Percentiles rank a stretch among this genome's conserved stretches.
These are phyloP conservation scores for Leptographium galeiforme DNA, from an alignment of 2,329 filamentous ascomycete species.

Conservation along the genomic window DNA sequence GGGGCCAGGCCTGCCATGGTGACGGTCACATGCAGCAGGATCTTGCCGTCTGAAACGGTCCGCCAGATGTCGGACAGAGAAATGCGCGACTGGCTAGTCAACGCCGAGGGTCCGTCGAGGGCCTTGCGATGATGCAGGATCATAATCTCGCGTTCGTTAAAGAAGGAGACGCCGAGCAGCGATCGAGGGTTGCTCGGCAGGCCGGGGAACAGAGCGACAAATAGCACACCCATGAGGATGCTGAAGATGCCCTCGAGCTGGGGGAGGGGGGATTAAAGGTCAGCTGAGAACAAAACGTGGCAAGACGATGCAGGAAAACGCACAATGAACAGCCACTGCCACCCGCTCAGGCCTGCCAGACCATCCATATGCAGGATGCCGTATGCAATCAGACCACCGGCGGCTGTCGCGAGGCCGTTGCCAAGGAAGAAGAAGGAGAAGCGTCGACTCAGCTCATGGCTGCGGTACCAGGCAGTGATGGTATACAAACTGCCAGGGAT, in stretches of 20 bases:
- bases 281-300: no score
- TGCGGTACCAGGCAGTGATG: conserved; percentile 42
- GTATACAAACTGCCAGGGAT: conserved; percentile 39
- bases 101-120: conserved; percentile 22
- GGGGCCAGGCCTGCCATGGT: conserved; percentile 21
- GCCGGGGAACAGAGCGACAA: conserved; percentile 30
- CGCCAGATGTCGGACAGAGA: neutral
- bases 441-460: conserved; percentile 35
- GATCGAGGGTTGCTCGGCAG: conserved; percentile 28
- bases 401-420: conserved; percentile 35
- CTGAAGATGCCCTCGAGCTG: conserved; percentile 38
- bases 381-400: conserved; percentile 26
- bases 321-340: conserved; percentile 39
- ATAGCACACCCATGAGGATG: conserved; percentile 26
- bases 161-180: conserved; percentile 23
- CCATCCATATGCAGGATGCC: conserved; percentile 36
- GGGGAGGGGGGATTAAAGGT: conserved; percentile 3
- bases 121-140: conserved; percentile 28
- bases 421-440: conserved; percentile 43
- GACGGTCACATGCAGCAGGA: conserved; percentile 38
- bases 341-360: conserved; percentile 32
- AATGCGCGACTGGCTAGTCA: neutral
- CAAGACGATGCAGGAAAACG: neutral
- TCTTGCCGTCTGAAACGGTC: conserved; percentile 7
- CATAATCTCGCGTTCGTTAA: conserved; percentile 25